Evolutionary conservation across 352 stramenopile genomes (phyloP), one percentile per base, ranked within the genome.

Genomic region (Phytophthora pinifolia): DNA sequence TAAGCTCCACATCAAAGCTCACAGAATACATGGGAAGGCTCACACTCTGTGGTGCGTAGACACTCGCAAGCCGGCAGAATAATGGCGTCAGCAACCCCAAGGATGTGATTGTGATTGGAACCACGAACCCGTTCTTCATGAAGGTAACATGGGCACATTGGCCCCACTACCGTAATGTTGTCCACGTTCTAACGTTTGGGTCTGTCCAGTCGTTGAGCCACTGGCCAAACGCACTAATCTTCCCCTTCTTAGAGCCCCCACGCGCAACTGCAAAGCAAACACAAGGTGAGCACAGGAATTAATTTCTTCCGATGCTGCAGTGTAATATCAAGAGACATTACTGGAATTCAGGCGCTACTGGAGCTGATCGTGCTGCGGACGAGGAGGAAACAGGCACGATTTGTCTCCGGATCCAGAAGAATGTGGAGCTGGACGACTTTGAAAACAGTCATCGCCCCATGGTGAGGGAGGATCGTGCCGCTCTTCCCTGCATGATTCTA

Each of bases 121-220:
- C 83, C 17, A 96, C 86, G 15, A 96, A 94, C 27, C 86, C 86
- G 2, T 94, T 94, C 48, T 96, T 96, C 46, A 76, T 94, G 70
- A 96, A 94, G 71, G 79, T 86, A 67, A 1, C 10, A 4, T 9
- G 13, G 17, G 2, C 39, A 18, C 27, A 8, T 6, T 22, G 48
- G 2, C 25, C 25, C 25, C 25, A 29, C 1, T 29, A 0, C 25
- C 25, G 25, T 29, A 9, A 7, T 22, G 32, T 44, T 20, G 9
- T 15, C 1, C 1, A 17, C 18, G 15, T 38, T 31, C 4, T 32
- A 38, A 31, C 20, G 17, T 45, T 9, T 22, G 34, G 17, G n/a
- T 46, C 17, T 49, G 31, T 38, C 14, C 34, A 90, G 72, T 76
- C 81, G 3, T 54, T 95, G 44, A 88, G 74, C 33, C 70, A 74